These are phyloP conservation scores for Colletotrichum falcatum DNA, from an alignment of 2,329 filamentous ascomycete species.

Conservation along the genomic window DNA sequence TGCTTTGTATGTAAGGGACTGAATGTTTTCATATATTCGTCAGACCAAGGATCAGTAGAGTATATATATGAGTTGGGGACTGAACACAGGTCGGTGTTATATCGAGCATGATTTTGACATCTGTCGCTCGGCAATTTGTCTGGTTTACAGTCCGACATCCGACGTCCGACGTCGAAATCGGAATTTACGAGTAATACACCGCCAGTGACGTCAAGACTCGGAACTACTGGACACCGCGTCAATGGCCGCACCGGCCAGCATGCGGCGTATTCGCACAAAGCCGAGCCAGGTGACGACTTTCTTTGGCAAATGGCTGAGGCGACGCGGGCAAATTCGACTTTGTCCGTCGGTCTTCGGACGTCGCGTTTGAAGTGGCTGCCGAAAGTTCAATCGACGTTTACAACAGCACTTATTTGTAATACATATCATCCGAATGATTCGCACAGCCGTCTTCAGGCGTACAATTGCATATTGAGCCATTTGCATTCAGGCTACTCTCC, in stretches of 20 bases:
- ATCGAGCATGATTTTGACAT: not conserved
- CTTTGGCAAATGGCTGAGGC: not conserved
- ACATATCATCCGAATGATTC: not conserved
- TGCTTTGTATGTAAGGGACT: not conserved
- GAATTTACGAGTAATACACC: conserved; percentile 17
- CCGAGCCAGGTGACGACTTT: not conserved
- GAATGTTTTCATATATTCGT: no score
- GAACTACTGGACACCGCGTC: no score
- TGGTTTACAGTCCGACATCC: conserved; percentile 19
- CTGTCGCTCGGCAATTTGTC: conserved; percentile 18
- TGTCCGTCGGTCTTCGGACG: conserved; percentile 10
- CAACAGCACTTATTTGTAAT: not conserved
- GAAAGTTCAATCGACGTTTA: not conserved
- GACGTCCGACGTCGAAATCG: conserved; percentile 24
- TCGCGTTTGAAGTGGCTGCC: not conserved
- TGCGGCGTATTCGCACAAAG: conserved; percentile 1
- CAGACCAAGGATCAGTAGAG: not conserved
- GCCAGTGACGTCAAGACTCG: conserved; percentile 30
- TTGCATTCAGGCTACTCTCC: not conserved
- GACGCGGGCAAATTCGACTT: not conserved
- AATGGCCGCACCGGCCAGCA: not conserved
- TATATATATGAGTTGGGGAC: not conserved
- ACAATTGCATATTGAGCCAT: not conserved
- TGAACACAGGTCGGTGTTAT: not conserved
- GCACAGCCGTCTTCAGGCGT: not conserved